Evolutionary conservation across 139 green algal genomes (phyloP), one percentile per base, ranked within the genome.

Genomic region (Tetratostichococcus sp.): DNA sequence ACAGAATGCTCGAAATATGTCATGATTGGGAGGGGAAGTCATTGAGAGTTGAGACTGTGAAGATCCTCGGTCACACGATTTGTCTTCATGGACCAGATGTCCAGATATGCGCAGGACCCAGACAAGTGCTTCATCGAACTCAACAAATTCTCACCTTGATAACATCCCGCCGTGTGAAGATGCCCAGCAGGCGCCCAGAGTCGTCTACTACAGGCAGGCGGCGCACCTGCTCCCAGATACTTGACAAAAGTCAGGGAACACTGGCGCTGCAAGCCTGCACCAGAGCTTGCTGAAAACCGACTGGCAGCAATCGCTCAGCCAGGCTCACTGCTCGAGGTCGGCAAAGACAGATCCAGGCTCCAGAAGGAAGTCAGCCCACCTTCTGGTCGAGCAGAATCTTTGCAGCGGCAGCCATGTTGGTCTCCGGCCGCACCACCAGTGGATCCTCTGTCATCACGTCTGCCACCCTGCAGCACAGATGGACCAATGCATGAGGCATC

Each of bases 381-480:
- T 79, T 78, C 6, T 35, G 69, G n/a, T 77, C 39, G 30, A 84
- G 72, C 57, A 88, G 71, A 25, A 85, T 73, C 32, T 79, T 72
- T 1, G 90, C 90, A 1, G 90, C 90, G 26, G 88, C 85, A 35
- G 90, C 83, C 31, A 95, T 73, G 75, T 90, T 85, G 23, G 87
- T 92, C 21, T 83, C 71, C 21, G 79, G 72, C 0, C 77, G 62
- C 8, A 95, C 90, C 22, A 80, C 82, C 32, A 95, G 75, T 30
- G 90, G 90, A 21, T 86, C 58, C 0, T 62, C 23, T 1, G 90
- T 95, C 90, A 95, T 95, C 1, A 95, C 89, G 72, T 95, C 90
- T 22, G 66, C 69, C 28, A 95, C 89, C 71, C 85, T 94, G 83
- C 70, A 72, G 73, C 50, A 66, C 28, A 34, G 33, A 32, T 59